These are phyloP conservation scores for Melastoma candidum DNA, from an alignment of 441 rosid species.

Conservation along the genomic window DNA sequence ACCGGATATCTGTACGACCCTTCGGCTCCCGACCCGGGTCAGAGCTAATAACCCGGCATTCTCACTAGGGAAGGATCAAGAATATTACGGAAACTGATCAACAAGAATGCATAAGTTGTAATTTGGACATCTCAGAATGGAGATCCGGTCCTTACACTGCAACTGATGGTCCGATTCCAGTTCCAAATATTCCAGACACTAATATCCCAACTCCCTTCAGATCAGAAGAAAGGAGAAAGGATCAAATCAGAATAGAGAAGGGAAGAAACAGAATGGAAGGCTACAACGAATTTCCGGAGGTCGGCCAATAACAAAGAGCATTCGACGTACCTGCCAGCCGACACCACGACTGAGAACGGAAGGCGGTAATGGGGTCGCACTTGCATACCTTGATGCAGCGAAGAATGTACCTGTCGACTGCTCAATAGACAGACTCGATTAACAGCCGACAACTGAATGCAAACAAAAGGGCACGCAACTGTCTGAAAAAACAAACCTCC, in stretches of 20 bases:
- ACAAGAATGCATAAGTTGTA: background rate
- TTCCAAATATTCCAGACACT: conserved; percentile 47
- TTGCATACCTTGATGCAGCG: conserved; percentile 61
- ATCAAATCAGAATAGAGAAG: background rate
- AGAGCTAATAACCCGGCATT: conserved; percentile 72
- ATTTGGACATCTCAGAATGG: conserved; percentile 32
- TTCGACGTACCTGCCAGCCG: conserved; percentile 61
- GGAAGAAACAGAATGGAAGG: conserved; percentile 3
- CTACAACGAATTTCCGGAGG: too few relatives aligned
- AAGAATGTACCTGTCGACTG: conserved; percentile 66
- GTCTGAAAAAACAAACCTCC: conserved; percentile 33
- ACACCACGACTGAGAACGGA: conserved; percentile 70
- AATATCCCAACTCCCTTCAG: conserved; percentile 62
- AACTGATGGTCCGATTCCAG: conserved; percentile 14
- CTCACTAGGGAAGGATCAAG: conserved; percentile 32
- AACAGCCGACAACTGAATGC: too few relatives aligned
- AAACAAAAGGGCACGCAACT: too few relatives aligned
- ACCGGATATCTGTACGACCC: conserved; percentile 75
- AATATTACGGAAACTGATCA: background rate
- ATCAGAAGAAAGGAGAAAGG: conserved; percentile 2
- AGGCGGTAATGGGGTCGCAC: conserved; percentile 76
- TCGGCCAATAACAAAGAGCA: background rate
- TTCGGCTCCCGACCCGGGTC: conserved; percentile 66
- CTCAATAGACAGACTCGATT: background rate
- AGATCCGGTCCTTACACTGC: conserved; percentile 20